phyloP scores from a whole-genome alignment of 148 eudicot genomes.

The Persicaria maculosa region DNA sequence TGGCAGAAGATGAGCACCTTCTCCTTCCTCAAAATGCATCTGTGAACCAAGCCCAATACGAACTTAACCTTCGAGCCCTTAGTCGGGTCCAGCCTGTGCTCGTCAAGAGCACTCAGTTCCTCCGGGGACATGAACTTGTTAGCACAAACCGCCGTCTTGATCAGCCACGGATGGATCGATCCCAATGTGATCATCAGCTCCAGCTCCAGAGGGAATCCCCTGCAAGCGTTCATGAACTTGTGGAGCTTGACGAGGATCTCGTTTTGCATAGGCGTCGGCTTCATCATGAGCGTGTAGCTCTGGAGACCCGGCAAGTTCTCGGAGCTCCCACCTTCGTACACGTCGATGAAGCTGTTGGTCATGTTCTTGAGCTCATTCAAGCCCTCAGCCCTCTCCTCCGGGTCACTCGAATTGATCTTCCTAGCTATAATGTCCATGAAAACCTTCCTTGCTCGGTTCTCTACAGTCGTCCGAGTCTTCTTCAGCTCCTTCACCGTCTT shows the following conservation, averaged over 20 bases:
- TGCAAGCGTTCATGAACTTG: conserved; percentile 48
- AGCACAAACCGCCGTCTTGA: conserved; percentile 70
- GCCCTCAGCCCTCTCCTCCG: conserved; percentile 57
- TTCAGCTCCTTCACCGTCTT: conserved; percentile 50
- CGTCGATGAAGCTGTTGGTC: conserved; percentile 76
- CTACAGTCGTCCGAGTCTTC: conserved; percentile 49
- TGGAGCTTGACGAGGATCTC: conserved; percentile 63
- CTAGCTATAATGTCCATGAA: conserved; percentile 69
- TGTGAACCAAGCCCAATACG: conserved; percentile 70
- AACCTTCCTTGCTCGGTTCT: conserved; percentile 80
- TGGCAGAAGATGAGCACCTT: conserved; percentile 90
- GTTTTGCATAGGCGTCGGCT: conserved; percentile 71
- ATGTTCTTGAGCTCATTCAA: conserved; percentile 64
- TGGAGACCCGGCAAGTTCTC: conserved; percentile 84
- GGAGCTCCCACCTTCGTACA: conserved; percentile 73
- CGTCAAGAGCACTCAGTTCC: conserved; percentile 59
- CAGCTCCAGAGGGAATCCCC: conserved; percentile 78
- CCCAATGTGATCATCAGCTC: conserved; percentile 89
- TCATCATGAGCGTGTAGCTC: conserved; percentile 87
- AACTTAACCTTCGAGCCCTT: conserved; percentile 86
- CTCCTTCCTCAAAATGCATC: conserved; percentile 64
- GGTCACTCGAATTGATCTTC: conserved; percentile 52
- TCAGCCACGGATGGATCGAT: conserved; percentile 91
- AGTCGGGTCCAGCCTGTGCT: conserved; percentile 60
- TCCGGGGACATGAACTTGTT: conserved; percentile 45